Base-by-base conservation (phyloP, 306 rosid species). In the Trifolium fragiferum region DNA sequence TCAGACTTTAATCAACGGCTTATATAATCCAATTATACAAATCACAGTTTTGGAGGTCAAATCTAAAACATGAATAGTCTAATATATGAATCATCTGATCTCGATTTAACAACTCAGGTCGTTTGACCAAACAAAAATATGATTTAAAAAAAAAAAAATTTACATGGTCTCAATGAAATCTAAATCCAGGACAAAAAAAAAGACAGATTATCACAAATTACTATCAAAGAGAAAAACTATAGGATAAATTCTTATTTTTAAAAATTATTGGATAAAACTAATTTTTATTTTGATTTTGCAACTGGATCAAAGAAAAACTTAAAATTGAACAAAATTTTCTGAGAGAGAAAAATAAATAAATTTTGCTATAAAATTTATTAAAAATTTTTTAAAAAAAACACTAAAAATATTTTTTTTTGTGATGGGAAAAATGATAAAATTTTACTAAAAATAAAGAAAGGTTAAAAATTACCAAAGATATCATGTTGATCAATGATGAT, bases 401-500 rank as follows among this genome's bases (percentile, higher is more conserved):
- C 2, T 40, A 18, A 62, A 19, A 5, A 21, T 12, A 54, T 0
- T 63, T 70, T 63, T 76, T 15, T 51, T 8, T 16, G 49, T 18
- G 0, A 7, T 2, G 6, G 18, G 4, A n/a, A 2, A 8, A 19
- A 10, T 12, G 13, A 75, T 19, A 8, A 32, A 57, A 27, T 3
- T 64, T 43, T 49, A 10, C 32, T 33, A 61, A 53, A 54, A 65
- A 21, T 25, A 57, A 57, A 66, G 3, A 35, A 80, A 35, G 3
- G 72, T 25, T 44, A 32, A 2, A 27, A 74, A 73, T 66, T 86
- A 91, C 97, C 91, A 72, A 76, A 72, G 19, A 59, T 25, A 68
- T 66, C 80, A 32, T 54, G 85, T 78, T 86, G 87, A 53, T 84
- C 74, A 74, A 89, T 40, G 84, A 83, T 75, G 79, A 89, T 82